Conservation (phyloP, 164 flowering plant genomes). For the Sextonia rubra region DNA sequence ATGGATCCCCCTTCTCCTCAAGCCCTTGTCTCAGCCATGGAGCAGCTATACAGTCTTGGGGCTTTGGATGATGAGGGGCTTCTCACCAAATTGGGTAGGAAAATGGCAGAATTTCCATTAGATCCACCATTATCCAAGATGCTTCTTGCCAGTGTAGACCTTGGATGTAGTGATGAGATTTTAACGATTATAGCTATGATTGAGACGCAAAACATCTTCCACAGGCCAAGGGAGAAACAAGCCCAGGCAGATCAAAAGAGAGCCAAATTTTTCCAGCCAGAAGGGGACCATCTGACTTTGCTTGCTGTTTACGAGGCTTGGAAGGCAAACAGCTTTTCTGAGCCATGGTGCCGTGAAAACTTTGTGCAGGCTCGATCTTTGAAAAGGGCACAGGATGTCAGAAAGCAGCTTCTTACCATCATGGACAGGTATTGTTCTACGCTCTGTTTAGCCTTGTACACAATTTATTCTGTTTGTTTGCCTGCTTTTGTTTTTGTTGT, state of each 20-base stretch:
- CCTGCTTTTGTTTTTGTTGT: too few species aligned
- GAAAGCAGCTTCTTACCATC: conserved; percentile 83
- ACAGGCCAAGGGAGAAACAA: conserved; percentile 88
- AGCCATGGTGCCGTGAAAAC: conserved; percentile 92
- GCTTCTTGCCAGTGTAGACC: conserved; percentile 91
- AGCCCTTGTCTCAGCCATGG: conserved; percentile 95
- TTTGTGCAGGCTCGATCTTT: conserved; percentile 86
- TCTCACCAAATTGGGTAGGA: conserved; percentile 80
- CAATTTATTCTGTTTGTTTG: not conserved
- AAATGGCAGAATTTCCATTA: conserved; percentile 94
- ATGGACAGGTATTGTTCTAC: conserved; percentile 69
- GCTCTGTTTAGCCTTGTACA: not conserved
- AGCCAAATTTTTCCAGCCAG: conserved; percentile 91
- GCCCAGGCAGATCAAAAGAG: conserved; percentile 90
- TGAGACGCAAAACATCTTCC: conserved; percentile 78
- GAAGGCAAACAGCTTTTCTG: conserved; percentile 88
- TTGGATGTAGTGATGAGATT: conserved; percentile 90
- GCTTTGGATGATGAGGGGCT: conserved; percentile 94
- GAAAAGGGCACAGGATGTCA: conserved; percentile 93
- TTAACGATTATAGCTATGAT: conserved; percentile 91
- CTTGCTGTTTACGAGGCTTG: conserved; percentile 96
- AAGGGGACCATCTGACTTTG: conserved; percentile 85
- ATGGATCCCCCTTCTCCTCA: conserved; percentile 96
- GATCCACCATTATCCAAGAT: conserved; percentile 87
- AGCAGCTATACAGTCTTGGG: conserved; percentile 81